Conservation (phyloP, 2,329 filamentous ascomycete species). For the Knufia petricola region DNA sequence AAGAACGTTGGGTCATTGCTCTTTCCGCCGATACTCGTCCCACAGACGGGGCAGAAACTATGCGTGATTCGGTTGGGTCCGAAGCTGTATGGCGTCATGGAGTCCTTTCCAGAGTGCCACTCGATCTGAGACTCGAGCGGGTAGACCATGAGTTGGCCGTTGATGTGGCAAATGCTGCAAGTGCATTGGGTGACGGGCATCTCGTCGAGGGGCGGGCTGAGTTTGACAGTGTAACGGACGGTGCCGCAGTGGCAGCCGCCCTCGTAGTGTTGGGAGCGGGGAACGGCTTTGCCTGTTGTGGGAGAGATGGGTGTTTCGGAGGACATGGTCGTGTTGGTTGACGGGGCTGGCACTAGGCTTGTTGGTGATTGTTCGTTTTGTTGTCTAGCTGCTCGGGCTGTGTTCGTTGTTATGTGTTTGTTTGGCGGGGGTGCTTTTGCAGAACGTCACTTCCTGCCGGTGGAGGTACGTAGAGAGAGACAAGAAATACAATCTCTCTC, state of each 20-base stretch:
- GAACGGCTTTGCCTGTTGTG: slow-evolving; percentile 12
- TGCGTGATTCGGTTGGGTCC: slow-evolving; percentile 23
- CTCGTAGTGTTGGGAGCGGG: slow-evolving; percentile 20
- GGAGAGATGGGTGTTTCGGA: slow-evolving; percentile 15
- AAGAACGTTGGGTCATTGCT: slow-evolving; percentile 22
- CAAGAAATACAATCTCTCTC: too few relatives aligned
- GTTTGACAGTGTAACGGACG: slow-evolving; percentile 21
- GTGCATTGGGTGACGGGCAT: slow-evolving; percentile 21
- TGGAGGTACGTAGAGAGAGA: too few relatives aligned
- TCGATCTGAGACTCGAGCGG: slow-evolving; percentile 20
- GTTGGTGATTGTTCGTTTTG: background rate
- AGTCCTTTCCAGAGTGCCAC: slow-evolving; percentile 20
- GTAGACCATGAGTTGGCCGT: slow-evolving; percentile 27
- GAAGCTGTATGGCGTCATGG: slow-evolving; percentile 26
- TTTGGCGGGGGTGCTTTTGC: background rate
- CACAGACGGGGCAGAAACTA: slow-evolving; percentile 27
- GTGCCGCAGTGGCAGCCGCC: slow-evolving; percentile 21
- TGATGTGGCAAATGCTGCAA: slow-evolving; percentile 25
- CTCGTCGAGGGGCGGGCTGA: slow-evolving; percentile 21
- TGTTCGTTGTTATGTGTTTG: background rate
- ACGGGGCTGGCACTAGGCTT: background rate
- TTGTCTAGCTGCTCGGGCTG: background rate
- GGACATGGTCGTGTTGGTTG: background rate
- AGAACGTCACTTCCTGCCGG: too few relatives aligned
- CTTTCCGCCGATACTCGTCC: slow-evolving; percentile 24